Percentiles rank a stretch among this genome's conserved stretches.
Conservation (phyloP, 345 rosid species). For the Salix dunnii region DNA sequence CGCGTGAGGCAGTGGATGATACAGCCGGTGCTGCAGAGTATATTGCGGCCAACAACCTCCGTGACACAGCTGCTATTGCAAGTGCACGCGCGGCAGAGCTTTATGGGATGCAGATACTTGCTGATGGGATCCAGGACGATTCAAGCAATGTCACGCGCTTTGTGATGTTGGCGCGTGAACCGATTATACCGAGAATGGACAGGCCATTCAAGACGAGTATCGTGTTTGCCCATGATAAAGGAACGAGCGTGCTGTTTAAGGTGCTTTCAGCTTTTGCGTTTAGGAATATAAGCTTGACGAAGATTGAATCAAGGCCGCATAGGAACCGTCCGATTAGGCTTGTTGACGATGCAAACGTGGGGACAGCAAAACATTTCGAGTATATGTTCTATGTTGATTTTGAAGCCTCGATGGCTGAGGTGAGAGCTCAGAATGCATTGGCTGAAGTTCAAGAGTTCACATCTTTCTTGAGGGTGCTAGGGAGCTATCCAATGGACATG, state of each 20-base stretch:
- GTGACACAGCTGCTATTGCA: conserved; percentile 87
- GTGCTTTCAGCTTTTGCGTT: conserved; percentile 92
- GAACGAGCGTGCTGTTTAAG: conserved; percentile 87
- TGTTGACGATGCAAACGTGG: conserved; percentile 69
- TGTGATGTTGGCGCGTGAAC: conserved; percentile 94
- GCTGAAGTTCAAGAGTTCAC: conserved; percentile 99
- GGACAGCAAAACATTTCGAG: conserved; percentile 89
- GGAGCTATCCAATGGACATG: conserved; percentile 99
- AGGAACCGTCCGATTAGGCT: conserved; percentile 69
- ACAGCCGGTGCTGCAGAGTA: conserved; percentile 93
- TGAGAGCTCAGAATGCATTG: conserved; percentile 90
- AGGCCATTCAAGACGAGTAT: conserved; percentile 96
- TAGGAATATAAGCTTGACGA: conserved; percentile 78
- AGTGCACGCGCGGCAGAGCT: conserved; percentile 91
- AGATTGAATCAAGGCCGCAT: conserved; percentile 95
- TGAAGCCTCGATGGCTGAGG: conserved; percentile 95
- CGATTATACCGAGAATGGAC: conserved; percentile 87
- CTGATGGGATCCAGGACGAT: conserved; percentile 90
- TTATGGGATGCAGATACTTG: conserved; percentile 70
- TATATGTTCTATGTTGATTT: conserved; percentile 87
- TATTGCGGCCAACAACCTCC: conserved; percentile 62
- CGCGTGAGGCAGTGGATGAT: conserved; percentile 89
- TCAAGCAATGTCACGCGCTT: conserved; percentile 89
- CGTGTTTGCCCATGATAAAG: conserved; percentile 93
- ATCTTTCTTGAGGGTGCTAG: conserved; percentile 89